Evolutionary conservation across 2,329 filamentous ascomycete genomes (phyloP).

Genomic region (Aspergillus glaucus): DNA sequence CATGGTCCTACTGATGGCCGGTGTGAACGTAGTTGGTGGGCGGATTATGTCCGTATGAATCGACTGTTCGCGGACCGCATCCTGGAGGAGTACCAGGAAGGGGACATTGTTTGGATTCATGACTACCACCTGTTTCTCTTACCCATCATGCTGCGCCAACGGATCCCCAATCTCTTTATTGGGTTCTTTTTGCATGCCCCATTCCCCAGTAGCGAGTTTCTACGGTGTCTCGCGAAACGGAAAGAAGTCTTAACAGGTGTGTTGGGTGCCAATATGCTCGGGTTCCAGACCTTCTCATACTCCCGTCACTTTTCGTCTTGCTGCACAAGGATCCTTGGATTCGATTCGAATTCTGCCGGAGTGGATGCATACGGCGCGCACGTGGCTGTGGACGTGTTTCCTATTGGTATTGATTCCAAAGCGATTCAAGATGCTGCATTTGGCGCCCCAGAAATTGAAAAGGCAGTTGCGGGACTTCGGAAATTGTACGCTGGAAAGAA

Average conservation of each 20-base stretch:
- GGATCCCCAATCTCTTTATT: slow-evolving; percentile 82
- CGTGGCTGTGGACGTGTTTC: slow-evolving; percentile 87
- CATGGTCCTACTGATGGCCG: slow-evolving; percentile 83
- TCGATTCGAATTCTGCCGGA: slow-evolving; percentile 75
- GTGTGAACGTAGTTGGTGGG: slow-evolving; percentile 75
- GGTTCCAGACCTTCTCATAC: slow-evolving; percentile 94
- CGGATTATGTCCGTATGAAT: slow-evolving; percentile 90
- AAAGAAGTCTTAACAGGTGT: slow-evolving; percentile 89
- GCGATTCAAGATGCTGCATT: slow-evolving; percentile 72
- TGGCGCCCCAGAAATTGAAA: slow-evolving; percentile 60
- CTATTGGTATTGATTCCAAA: slow-evolving; percentile 86
- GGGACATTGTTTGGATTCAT: slow-evolving; percentile 86
- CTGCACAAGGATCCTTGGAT: slow-evolving; percentile 85
- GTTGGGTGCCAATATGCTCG: slow-evolving; percentile 84
- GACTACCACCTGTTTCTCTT: slow-evolving; percentile 91
- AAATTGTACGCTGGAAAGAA: slow-evolving; percentile 82
- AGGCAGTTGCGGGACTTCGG: slow-evolving; percentile 65
- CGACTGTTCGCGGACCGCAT: slow-evolving; percentile 87
- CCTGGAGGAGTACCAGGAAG: slow-evolving; percentile 80
- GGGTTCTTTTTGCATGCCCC: slow-evolving; percentile 91
- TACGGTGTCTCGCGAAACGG: slow-evolving; percentile 77
- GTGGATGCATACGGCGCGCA: slow-evolving; percentile 85
- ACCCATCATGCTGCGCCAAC: slow-evolving; percentile 80
- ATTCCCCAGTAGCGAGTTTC: slow-evolving; percentile 93
- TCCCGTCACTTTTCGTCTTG: slow-evolving; percentile 91